phyloP scores from a whole-genome alignment of 2,329 filamentous ascomycete genomes.

The Trichophyton benhamiae region DNA sequence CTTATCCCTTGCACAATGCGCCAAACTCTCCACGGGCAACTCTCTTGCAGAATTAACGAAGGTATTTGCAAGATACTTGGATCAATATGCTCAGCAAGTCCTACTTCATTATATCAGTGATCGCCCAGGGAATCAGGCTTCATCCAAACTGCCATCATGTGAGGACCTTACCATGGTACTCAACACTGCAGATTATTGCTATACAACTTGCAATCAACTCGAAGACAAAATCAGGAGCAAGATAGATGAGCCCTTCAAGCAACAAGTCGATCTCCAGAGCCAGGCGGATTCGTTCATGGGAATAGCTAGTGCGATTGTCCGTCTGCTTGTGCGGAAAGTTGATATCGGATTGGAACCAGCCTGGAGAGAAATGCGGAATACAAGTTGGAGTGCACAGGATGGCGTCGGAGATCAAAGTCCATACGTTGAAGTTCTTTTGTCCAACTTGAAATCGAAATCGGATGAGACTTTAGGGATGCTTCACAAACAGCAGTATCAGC shows the following conservation, averaged over 20 bases:
- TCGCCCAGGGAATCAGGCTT: constrained; percentile 41
- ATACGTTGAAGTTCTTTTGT: constrained; percentile 73
- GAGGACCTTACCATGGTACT: constrained; percentile 76
- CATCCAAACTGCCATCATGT: constrained; percentile 41
- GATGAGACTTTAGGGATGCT: constrained; percentile 64
- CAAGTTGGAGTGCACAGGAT: constrained; percentile 87
- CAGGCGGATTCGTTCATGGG: constrained; percentile 94
- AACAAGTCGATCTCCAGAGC: constrained; percentile 74
- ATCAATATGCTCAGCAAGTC: constrained; percentile 90
- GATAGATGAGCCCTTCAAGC: constrained; percentile 65
- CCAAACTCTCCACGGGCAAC: constrained; percentile 85
- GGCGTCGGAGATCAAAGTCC: constrained; percentile 85
- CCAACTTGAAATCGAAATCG: constrained; percentile 57
- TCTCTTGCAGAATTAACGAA: constrained; percentile 72
- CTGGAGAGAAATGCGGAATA: constrained; percentile 97
- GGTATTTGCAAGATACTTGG: constrained; percentile 82
- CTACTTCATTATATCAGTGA: constrained; percentile 60
- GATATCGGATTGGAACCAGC: constrained; percentile 70
- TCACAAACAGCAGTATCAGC: constrained; percentile 83
- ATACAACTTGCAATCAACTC: constrained; percentile 79
- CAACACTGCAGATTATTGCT: constrained; percentile 97
- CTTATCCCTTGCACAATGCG: constrained; percentile 81
- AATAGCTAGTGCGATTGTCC: constrained; percentile 76
- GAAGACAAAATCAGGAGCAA: constrained; percentile 89
- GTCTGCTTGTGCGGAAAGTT: constrained; percentile 70